Percentiles rank a stretch among this genome's conserved stretches.
phyloP scores from a whole-genome alignment of 2,329 filamentous ascomycete genomes.

The Dothideomycetes sp. region DNA sequence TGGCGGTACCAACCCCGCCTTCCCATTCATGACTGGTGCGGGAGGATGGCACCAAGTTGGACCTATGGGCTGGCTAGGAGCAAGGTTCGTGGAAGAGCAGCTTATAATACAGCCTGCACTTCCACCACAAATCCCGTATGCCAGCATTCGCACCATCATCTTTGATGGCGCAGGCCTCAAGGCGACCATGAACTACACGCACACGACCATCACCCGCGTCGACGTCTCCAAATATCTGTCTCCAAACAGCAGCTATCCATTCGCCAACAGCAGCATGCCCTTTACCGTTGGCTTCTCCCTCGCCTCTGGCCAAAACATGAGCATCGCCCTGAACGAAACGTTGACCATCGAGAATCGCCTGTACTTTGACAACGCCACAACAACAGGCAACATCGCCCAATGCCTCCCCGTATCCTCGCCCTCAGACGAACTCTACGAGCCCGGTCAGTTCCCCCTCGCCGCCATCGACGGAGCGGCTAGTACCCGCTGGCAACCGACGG shows the following conservation, averaged over 20 bases:
- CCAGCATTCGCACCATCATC: slow-evolving; percentile 54
- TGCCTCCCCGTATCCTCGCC: slow-evolving; percentile 45
- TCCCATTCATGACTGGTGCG: slow-evolving; percentile 60
- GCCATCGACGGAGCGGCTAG: slow-evolving; percentile 56
- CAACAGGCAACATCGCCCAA: slow-evolving; percentile 47
- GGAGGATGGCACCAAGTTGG: slow-evolving; percentile 58
- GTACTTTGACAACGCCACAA: slow-evolving; percentile 31
- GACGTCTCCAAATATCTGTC: slow-evolving; percentile 29
- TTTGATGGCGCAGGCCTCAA: slow-evolving; percentile 55
- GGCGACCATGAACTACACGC: slow-evolving; percentile 50
- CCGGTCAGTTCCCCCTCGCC: slow-evolving; percentile 58
- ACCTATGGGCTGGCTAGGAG: slow-evolving; percentile 56
- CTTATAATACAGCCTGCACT: slow-evolving; percentile 54
- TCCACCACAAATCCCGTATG: slow-evolving; percentile 51
- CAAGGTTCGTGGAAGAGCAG: slow-evolving; percentile 47
- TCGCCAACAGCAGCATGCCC: slow-evolving; percentile 43
- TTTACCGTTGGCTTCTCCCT: slow-evolving; percentile 37
- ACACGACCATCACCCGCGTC: slow-evolving; percentile 50
- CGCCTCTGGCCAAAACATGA: slow-evolving; percentile 29
- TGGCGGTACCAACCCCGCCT: slow-evolving; percentile 57
- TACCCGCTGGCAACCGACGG: slow-evolving; percentile 55
- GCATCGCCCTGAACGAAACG: slow-evolving; percentile 34
- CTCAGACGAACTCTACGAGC: slow-evolving; percentile 32
- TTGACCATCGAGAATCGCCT: slow-evolving; percentile 30
- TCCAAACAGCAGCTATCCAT: slow-evolving; percentile 43